Evolutionary conservation across 139 green algal genomes (phyloP), one percentile per base, ranked within the genome.

Genomic region (Coelastrella sp.): DNA sequence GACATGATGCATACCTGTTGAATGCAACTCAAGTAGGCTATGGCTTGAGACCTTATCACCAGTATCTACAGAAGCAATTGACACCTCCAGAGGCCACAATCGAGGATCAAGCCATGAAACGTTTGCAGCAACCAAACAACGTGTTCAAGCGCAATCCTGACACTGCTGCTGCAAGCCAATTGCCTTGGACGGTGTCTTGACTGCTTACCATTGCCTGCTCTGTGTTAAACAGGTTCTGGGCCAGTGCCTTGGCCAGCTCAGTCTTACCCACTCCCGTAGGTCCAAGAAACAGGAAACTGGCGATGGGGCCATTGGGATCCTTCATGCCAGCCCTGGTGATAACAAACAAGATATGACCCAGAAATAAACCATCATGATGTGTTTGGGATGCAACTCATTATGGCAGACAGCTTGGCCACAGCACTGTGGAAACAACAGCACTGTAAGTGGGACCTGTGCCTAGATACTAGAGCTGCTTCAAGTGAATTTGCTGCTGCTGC

Each of bases 261-360:
- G 97, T 99, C 91, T 99, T 99, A 81, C 97, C 97, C 63, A 99
- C 97, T 45, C 97, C 87, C 0, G 96, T 98, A 25, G 96, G 96
- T 5, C 96, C 96, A 85, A 99, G 91, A 81, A 98, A 99, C 88
- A 99, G 96, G 93, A 99, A 98, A 74, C 83, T 94, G 5, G 96
- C 96, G 72, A 99, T 99, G 71, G 96, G 96, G 4, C 93, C 92
- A 84, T 98, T 95, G 62, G 96, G 96, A 85, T 95, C 92, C 48
- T 94, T 92, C 79, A 99, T 92, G 6, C 96, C 96, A 5, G 96
- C 96, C 2, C 96, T 80, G 72, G n/a, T 30, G 23, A 32, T 4
- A n/a, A n/a, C n/a, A n/a, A n/a, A n/a, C n/a, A n/a, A n/a, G n/a
- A n/a, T n/a, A n/a, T n/a, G n/a, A n/a, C n/a, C n/a, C n/a, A n/a